phyloP scores from a whole-genome alignment of 805 yeast species.

The Nakazawaea sp. region DNA sequence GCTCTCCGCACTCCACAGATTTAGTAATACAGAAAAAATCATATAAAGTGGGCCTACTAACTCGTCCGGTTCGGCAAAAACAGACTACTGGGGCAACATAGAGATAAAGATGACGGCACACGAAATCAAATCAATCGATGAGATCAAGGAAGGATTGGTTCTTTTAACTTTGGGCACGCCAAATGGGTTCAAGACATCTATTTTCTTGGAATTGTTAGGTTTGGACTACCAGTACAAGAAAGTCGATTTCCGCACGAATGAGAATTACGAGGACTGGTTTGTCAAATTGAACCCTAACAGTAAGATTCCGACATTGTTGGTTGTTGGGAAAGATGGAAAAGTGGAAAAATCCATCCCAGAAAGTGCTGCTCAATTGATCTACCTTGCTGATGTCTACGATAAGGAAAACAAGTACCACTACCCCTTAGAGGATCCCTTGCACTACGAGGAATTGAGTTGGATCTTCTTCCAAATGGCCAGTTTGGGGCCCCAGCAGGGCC shows the following conservation, averaged over 20 bases:
- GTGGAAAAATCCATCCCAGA: slow-evolving; percentile 39
- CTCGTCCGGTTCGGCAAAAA: no score
- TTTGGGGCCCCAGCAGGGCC: slow-evolving; percentile 60
- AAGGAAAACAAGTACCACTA: slow-evolving; percentile 39
- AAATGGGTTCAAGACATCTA: slow-evolving; percentile 36
- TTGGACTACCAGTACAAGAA: slow-evolving; percentile 32
- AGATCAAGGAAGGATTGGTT: slow-evolving; percentile 3
- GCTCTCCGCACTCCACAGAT: no score
- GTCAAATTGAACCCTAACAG: slow-evolving; percentile 56
- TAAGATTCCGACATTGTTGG: slow-evolving; percentile 49
- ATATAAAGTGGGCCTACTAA: no score
- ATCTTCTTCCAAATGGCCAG: slow-evolving; percentile 52
- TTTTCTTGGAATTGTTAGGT: slow-evolving; percentile 33
- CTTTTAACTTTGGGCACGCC: slow-evolving; percentile 29
- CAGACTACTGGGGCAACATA: no score
- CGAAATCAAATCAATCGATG: slow-evolving; percentile 1
- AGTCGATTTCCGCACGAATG: slow-evolving; percentile 34
- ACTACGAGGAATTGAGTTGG: slow-evolving; percentile 50
- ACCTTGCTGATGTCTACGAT: slow-evolving; percentile 56
- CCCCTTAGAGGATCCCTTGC: slow-evolving; percentile 29
- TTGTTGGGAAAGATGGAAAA: slow-evolving; percentile 32
- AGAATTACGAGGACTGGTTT: slow-evolving; percentile 53
- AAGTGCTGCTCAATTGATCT: slow-evolving; percentile 55
- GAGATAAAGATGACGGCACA: slow-evolving; percentile 8
- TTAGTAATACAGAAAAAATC: no score